Conservation (phyloP, 139 green algal species). For the Ettlia oleoabundans region DNA sequence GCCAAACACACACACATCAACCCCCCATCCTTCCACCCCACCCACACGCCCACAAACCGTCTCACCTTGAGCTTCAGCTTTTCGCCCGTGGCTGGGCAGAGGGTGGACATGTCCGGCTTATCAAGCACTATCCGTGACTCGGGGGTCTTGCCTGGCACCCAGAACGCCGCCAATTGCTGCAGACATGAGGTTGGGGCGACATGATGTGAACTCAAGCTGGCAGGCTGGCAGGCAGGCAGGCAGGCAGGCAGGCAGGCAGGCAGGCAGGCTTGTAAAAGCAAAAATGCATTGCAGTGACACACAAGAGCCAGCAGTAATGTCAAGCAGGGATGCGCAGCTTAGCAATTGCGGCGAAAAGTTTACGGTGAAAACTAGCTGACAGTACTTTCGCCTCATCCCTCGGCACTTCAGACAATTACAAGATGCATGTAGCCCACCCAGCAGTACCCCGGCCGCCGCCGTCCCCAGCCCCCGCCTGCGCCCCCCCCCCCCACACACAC, state of each 20-base stretch:
- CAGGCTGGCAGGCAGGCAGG: too few species aligned
- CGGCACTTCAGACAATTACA: too few species aligned
- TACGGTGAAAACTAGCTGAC: not conserved
- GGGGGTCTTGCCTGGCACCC: conserved; percentile 71
- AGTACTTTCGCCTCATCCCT: not conserved
- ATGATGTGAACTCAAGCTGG: not conserved
- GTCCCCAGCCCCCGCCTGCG: not conserved
- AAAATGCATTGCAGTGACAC: too few species aligned
- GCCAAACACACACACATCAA: not conserved
- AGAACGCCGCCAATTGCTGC: conserved; percentile 79
- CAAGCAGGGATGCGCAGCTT: not conserved
- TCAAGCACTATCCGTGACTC: conserved; percentile 59
- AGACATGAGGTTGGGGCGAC: not conserved
- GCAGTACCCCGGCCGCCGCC: not conserved
- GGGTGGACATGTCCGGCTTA: conserved; percentile 76
- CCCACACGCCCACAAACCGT: not conserved
- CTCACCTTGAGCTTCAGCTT: conserved; percentile 80
- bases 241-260: not conserved
- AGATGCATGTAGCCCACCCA: not conserved
- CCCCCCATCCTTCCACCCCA: not conserved
- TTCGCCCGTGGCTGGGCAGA: conserved; percentile 84
- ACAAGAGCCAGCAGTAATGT: not conserved
- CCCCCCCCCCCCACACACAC: not conserved
- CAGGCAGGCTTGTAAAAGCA: not conserved
- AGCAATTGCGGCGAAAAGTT: not conserved